phyloP scores from a whole-genome alignment of 345 rosid species.

The Populus nigra region DNA sequence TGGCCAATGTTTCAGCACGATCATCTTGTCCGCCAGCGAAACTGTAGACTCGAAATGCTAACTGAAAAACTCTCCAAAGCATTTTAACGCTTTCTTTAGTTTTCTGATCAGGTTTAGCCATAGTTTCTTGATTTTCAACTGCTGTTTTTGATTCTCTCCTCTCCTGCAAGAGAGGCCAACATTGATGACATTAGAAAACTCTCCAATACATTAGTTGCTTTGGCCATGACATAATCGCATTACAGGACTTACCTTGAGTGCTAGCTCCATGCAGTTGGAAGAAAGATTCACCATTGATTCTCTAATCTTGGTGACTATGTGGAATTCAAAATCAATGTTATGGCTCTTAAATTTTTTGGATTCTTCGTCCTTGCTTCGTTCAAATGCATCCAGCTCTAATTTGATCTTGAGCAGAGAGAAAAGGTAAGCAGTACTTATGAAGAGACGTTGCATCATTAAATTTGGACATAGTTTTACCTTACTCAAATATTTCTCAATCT shows the following conservation, averaged over 20 bases:
- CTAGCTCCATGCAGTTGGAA: conserved; percentile 26
- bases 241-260: conserved; percentile 3
- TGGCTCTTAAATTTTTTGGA: conserved; percentile 9
- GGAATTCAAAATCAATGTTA: conserved; percentile 16
- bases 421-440: neutral
- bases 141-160: conserved; percentile 1
- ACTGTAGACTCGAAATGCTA: conserved; percentile 20
- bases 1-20: conserved; percentile 11
- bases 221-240: no score
- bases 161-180: conserved; percentile 8
- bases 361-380: conserved; percentile 18
- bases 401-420: conserved; percentile 10
- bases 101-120: neutral
- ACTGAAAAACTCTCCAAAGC: conserved; percentile 23
- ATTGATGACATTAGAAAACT: neutral
- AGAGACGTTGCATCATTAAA: neutral
- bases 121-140: neutral
- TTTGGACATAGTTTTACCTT: conserved; percentile 11
- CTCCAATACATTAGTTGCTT: neutral
- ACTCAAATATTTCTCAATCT: conserved; percentile 16
- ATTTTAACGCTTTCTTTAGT: conserved; percentile 1
- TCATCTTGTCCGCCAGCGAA: conserved; percentile 25
- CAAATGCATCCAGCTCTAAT: conserved; percentile 17
- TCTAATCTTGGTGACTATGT: conserved; percentile 8
- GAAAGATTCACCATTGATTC: conserved; percentile 23